Conservation (phyloP, 441 rosid genomes). For the Erodium moschatum region DNA sequence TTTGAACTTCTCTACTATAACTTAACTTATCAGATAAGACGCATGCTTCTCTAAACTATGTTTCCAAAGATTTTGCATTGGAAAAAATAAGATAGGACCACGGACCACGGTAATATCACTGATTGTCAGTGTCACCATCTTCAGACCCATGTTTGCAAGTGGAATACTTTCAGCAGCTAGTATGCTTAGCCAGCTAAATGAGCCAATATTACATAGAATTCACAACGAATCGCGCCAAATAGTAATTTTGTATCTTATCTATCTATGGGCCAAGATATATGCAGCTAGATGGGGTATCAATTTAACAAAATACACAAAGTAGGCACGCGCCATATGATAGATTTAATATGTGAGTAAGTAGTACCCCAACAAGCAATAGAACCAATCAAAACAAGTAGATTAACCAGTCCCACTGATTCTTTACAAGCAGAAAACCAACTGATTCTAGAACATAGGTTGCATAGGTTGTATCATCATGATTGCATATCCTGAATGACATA, state of each 20-base stretch:
- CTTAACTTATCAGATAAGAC: neutral
- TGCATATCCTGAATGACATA: neutral
- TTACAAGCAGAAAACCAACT: neutral
- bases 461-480: neutral
- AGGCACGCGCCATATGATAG: neutral
- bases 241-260: neutral
- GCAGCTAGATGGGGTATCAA: too few relatives aligned
- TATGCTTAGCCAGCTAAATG: neutral
- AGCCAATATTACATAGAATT: neutral
- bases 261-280: neutral
- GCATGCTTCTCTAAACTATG: neutral
- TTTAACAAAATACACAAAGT: neutral
- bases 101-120: neutral
- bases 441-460: neutral
- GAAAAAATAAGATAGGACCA: neutral
- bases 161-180: constrained; percentile 1
- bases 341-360: neutral
- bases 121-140: neutral
- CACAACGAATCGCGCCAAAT: neutral
- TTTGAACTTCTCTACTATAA: neutral
- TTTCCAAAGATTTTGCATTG: neutral
- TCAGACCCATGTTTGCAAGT: neutral
- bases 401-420: too few relatives aligned
- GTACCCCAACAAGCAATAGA: neutral
- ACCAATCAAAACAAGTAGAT: neutral